Conservation (phyloP, 768 basidiomycete species). For the Hygrophorus pudorinus region DNA sequence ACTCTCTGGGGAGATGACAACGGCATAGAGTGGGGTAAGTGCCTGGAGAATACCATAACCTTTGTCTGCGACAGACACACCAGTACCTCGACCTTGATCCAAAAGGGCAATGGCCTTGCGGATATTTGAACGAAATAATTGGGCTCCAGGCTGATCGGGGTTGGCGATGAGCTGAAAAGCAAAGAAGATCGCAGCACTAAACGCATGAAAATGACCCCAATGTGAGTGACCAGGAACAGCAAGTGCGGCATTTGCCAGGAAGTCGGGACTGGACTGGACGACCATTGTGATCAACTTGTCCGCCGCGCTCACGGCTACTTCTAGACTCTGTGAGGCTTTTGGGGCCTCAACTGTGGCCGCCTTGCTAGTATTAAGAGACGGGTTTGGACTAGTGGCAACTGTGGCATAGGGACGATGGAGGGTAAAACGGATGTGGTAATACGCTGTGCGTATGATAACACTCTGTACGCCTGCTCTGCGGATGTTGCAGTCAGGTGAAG, state of each 20-base stretch:
- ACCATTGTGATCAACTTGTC: slow-evolving; percentile 73
- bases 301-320: slow-evolving; percentile 67
- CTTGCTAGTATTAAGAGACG: slow-evolving; percentile 22
- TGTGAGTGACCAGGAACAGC: slow-evolving; percentile 77
- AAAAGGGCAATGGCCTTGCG: slow-evolving; percentile 57
- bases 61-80: slow-evolving; percentile 54
- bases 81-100: slow-evolving; percentile 51
- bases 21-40: slow-evolving; percentile 63
- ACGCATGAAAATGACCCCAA: slow-evolving; percentile 78
- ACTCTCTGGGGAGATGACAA: slow-evolving; percentile 43
- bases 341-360: slow-evolving; percentile 19
- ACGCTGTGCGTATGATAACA: slow-evolving; percentile 68
- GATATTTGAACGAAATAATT: slow-evolving; percentile 67
- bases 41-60: slow-evolving; percentile 61
- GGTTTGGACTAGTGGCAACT: slow-evolving; percentile 19
- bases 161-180: slow-evolving; percentile 80
- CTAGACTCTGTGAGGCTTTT: slow-evolving; percentile 37
- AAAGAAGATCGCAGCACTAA: slow-evolving; percentile 85
- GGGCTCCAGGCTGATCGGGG: slow-evolving; percentile 70
- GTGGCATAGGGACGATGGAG: slow-evolving; percentile 72
- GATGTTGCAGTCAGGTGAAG: slow-evolving; percentile 45
- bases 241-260: slow-evolving; percentile 55
- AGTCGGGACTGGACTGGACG: slow-evolving; percentile 67
- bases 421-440: slow-evolving; percentile 77
- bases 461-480: slow-evolving; percentile 73